Evolutionary conservation across 805 yeast genomes (phyloP), one percentile per base, ranked within the genome.

Genomic region (Schwanniomyces polymorphus): DNA sequence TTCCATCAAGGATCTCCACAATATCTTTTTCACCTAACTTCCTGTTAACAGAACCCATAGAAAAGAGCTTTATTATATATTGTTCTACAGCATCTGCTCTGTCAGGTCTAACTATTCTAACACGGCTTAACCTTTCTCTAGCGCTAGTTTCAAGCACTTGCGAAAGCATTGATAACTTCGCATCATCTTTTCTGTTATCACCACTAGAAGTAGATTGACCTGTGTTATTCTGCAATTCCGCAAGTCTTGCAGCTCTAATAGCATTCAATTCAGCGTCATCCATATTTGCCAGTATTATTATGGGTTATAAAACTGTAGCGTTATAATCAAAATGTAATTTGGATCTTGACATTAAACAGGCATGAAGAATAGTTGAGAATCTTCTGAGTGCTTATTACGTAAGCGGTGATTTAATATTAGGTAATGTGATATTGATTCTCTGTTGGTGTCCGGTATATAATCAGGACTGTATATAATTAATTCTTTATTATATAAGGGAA

Each of bases 191-290:
- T 18, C 45, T 50, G 16, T 42, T 41, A 40, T 49, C 42, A 16
- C 50, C 44, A 39, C 47, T 44, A 4, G 47, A 25, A 12, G 53
- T 27, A 11, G 54, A 34, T 41, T 49, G 54, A n/a, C 78, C 79
- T 1, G 79, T 65, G 50, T 75, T 76, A 51, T 78, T 74, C 63
- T 88, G 95, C 51, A 92, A 72, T 66, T 92, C 97, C 21, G 86
- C 85, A 56, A 92, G 68, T 55, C 98, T 80, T n/a, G 97, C 97
- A 39, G 89, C 90, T 57, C 98, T 81, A 53, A 92, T 88, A 27
- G 97, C 97, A 56, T 85, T 83, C 49, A 92, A 73, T 66, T 92
- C 99, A 18, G 83, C 68, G 63, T 90, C 92, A 58, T 89, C 97
- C 97, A 91, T 90, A 11, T 26, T 56, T 27, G 25, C 21, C 35